These are phyloP conservation scores for Clathrus columnatus DNA, from an alignment of 768 basidiomycete species.

Conservation along the genomic window DNA sequence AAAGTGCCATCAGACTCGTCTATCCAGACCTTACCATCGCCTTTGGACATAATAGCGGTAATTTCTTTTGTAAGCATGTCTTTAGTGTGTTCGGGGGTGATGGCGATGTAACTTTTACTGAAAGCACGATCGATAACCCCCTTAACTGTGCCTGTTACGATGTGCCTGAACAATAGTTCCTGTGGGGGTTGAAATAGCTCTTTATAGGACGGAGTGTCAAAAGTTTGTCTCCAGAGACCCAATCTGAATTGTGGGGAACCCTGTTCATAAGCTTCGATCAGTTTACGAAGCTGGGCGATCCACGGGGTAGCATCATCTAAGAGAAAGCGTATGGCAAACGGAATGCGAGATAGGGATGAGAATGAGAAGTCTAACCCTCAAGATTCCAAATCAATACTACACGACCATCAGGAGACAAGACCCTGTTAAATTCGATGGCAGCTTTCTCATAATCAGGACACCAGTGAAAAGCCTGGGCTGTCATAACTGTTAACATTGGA, in stretches of 20 bases:
- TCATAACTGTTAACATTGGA: not conserved
- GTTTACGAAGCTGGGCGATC: conserved; percentile 65
- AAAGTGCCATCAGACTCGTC: conserved; percentile 66
- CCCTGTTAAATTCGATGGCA: conserved; percentile 64
- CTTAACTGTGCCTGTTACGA: conserved; percentile 43
- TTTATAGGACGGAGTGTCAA: conserved; percentile 53
- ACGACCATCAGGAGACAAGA: conserved; percentile 67
- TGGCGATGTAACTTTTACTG: conserved; percentile 81
- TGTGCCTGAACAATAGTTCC: conserved; percentile 47
- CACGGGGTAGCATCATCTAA: conserved; percentile 52
- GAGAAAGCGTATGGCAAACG: not conserved
- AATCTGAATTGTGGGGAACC: conserved; percentile 80
- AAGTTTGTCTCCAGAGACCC: conserved; percentile 63
- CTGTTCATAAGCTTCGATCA: conserved; percentile 57
- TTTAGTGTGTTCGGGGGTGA: conserved; percentile 52
- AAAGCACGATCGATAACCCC: conserved; percentile 55
- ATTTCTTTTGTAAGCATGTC: conserved; percentile 42
- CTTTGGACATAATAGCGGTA: conserved; percentile 44
- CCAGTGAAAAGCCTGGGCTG: conserved; percentile 84
- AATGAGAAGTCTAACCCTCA: conserved; percentile 53
- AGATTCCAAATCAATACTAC: conserved; percentile 85
- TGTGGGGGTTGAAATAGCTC: conserved; percentile 49
- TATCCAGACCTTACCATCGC: conserved; percentile 65
- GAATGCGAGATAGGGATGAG: not conserved
- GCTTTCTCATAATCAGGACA: conserved; percentile 72